Base-by-base conservation (phyloP, 495 filamentous ascomycete species). In the Podospora bellae-mahoneyi region DNA sequence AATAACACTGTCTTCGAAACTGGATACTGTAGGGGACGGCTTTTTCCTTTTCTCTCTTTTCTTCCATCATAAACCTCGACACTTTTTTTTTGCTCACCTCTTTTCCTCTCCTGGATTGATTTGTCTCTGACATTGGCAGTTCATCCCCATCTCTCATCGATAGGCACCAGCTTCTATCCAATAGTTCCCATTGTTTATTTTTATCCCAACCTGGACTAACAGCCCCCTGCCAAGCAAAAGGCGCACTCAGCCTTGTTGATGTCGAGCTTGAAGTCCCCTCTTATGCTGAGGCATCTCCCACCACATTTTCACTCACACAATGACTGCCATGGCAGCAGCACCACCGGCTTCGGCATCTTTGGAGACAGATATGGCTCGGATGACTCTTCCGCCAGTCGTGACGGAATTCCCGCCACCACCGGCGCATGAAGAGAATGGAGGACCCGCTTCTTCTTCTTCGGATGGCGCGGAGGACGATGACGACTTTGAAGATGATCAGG, bases 401-500 rank as follows among this genome's bases (percentile, higher is more conserved):
- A 48, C 61, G 9, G 30, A 39, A 18, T 63, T 48, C 10, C 61
- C 28, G n/a, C 32, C 32, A 48, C 32, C 61, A 23, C 61, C 13
- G 32, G 18, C 20, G 27, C 56, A 63, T 19, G 20, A 63, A 4
- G 0, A 63, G n/a, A 48, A 39, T 30, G 59, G 48, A 53, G 72
- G 44, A 64, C 66, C 56, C 16, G 73, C 73, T 4, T 73, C 72
- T 48, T 73, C 72, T 48, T 71, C 71, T 3, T 74, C 68, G 19
- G 78, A 81, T n/a, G 68, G 72, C 10, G 67, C 58, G 39, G 70
- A 72, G 60, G 76, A 71, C 64, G 71, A 78, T 5, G 66, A 79
- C 4, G 66, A 68, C 28, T 56, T 81, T 54, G 79, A 79, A 48
- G 78, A 75, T 57, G 78, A 82, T 34, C 78, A 83, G 64, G 86